These are phyloP conservation scores for Fusarium sp. DNA, from an alignment of 2,329 filamentous ascomycete genomes.

Conservation along the genomic window DNA sequence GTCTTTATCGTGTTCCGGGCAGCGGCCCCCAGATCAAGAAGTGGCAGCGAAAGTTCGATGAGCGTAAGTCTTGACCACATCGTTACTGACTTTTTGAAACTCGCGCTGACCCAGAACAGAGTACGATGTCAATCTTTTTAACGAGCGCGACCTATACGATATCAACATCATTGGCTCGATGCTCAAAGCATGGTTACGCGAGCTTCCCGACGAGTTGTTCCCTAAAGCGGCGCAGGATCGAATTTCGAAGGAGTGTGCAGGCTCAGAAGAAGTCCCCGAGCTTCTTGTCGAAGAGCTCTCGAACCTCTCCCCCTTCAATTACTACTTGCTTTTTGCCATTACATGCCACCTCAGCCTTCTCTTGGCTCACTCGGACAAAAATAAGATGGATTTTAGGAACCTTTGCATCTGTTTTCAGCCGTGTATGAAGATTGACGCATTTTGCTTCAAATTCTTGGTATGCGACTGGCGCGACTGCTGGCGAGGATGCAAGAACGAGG, in stretches of 20 bases:
- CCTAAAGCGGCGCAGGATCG: constrained; percentile 85
- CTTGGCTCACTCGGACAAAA: constrained; percentile 91
- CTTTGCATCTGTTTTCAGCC: constrained; percentile 97
- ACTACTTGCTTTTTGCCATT: constrained; percentile 96
- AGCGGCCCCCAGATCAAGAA: constrained; percentile 91
- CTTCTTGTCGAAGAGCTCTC: constrained; percentile 91
- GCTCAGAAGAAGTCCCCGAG: constrained; percentile 83
- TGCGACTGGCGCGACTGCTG: constrained; percentile 97
- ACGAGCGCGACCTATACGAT: constrained; percentile 88
- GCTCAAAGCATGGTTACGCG: constrained; percentile 95
- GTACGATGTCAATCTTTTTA: constrained; percentile 89
- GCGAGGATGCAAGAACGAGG: constrained; percentile 94
- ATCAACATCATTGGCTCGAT: constrained; percentile 97
- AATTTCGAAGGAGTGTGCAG: constrained; percentile 82
- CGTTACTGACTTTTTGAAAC: neutral
- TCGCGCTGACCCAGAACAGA: constrained; percentile 61
- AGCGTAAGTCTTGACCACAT: constrained; percentile 65
- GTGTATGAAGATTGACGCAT: constrained; percentile 94
- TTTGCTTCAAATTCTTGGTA: constrained; percentile 95
- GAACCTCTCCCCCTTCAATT: constrained; percentile 95
- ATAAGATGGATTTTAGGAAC: constrained; percentile 98
- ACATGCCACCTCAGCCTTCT: constrained; percentile 95
- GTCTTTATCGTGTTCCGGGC: constrained; percentile 90
- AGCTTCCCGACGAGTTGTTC: constrained; percentile 94
- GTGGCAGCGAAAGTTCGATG: constrained; percentile 92